These are phyloP conservation scores for Oryza meridionalis DNA, from an alignment of 176 grass and related monocot genomes.

Conservation along the genomic window DNA sequence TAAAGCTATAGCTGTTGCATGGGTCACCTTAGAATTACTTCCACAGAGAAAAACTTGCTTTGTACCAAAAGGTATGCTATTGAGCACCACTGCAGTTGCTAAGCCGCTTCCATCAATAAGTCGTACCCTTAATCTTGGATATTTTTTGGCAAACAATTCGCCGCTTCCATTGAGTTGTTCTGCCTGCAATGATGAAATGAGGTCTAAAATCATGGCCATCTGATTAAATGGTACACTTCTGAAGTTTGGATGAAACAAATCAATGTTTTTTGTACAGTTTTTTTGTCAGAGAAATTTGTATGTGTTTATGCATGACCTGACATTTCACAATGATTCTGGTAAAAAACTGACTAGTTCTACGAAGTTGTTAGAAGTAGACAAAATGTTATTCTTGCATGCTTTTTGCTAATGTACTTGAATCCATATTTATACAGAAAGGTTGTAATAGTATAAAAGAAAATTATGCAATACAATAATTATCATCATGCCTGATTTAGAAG, in stretches of 20 bases:
- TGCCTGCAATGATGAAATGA: conserved; percentile 44
- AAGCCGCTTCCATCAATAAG: conserved; percentile 94
- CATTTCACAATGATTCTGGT: background rate
- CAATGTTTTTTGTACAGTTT: background rate
- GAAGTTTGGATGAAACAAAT: background rate
- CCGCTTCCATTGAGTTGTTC: conserved; percentile 78
- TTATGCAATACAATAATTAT: background rate
- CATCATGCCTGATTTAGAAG: conserved; percentile 79
- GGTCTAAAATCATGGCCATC: background rate
- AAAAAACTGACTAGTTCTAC: background rate
- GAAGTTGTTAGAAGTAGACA: conserved; percentile 17
- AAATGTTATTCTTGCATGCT: background rate
- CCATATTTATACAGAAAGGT: background rate
- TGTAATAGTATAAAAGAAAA: background rate
- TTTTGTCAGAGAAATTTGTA: background rate
- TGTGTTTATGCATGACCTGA: background rate
- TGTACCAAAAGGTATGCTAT: conserved; percentile 60
- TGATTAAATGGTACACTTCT: background rate
- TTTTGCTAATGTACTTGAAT: conserved; percentile 9
- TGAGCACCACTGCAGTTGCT: conserved; percentile 80
- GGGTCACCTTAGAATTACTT: conserved; percentile 66
- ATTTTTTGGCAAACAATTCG: conserved; percentile 68
- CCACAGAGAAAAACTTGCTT: conserved; percentile 58
- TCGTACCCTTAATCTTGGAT: conserved; percentile 78
- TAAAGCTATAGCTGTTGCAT: conserved; percentile 53